phyloP scores from a whole-genome alignment of 139 green algal genomes.

The Closterium sp. region DNA sequence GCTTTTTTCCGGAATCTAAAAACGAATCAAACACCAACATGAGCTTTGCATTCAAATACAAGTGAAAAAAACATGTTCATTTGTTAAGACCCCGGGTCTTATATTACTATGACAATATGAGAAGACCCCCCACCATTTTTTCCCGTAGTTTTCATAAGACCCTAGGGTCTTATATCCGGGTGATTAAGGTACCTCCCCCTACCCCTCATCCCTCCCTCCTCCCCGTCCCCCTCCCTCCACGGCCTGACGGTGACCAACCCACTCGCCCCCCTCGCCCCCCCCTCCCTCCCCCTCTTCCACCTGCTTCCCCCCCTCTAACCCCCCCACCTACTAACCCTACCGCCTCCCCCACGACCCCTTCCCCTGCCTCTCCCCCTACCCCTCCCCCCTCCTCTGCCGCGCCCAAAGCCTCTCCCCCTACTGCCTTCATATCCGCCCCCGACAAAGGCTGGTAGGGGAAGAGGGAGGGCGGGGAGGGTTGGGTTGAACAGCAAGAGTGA shows the following conservation, averaged over 20 bases:
- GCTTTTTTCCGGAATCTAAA: too few relatives aligned
- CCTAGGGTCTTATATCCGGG: too few relatives aligned
- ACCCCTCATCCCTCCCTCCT: not conserved
- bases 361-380: not conserved
- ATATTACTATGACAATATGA: too few relatives aligned
- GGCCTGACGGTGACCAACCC: not conserved
- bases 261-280: not conserved
- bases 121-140: too few relatives aligned
- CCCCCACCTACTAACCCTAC: too few relatives aligned
- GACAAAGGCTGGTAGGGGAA: not conserved
- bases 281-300: not conserved
- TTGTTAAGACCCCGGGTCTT: too few relatives aligned
- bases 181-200: not conserved
- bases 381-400: not conserved
- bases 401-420: too few relatives aligned
- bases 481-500: not conserved
- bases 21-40: too few relatives aligned
- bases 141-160: not conserved
- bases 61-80: too few relatives aligned
- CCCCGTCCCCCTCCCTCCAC: not conserved
- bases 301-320: slow-evolving; percentile 2
- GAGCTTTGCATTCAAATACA: too few relatives aligned
- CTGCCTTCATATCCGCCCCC: not conserved
- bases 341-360: not conserved
- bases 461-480: not conserved